These are phyloP conservation scores for Ilyonectria sp. DNA, from an alignment of 2,329 filamentous ascomycete species.

Conservation along the genomic window DNA sequence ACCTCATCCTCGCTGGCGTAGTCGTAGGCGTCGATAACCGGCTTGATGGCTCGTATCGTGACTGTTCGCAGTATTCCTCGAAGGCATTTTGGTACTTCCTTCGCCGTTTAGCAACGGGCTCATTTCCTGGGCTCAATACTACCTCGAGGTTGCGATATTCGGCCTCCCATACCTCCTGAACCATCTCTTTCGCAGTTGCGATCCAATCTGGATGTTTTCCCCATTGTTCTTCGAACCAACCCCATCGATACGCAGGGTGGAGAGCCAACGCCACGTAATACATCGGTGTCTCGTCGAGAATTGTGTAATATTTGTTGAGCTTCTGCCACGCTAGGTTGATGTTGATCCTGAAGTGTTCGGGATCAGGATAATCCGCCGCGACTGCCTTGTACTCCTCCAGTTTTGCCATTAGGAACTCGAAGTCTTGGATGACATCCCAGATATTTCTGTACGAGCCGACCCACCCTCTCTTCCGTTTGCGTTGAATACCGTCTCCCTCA, in stretches of 20 bases:
- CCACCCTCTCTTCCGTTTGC: conserved; percentile 27
- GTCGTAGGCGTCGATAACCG: background rate
- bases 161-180: conserved; percentile 8
- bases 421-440: conserved; percentile 14
- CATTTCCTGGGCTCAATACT: background rate
- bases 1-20: background rate
- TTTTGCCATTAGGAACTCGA: conserved; percentile 26
- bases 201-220: conserved; percentile 6
- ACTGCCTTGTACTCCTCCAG: conserved; percentile 19
- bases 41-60: no score
- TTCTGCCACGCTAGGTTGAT: conserved; percentile 12
- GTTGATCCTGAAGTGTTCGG: conserved; percentile 12
- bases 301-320: conserved; percentile 28
- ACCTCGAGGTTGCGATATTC: conserved; percentile 12
- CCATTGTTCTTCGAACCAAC: conserved; percentile 24
- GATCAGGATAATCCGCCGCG: conserved; percentile 6
- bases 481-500: conserved; percentile 24
- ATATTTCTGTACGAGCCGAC: conserved; percentile 22
- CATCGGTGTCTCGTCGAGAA: conserved; percentile 19
- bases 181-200: conserved; percentile 19
- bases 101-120: conserved; percentile 10
- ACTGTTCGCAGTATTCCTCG: background rate
- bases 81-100: conserved; percentile 7
- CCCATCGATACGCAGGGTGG: conserved; percentile 23
- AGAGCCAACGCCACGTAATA: conserved; percentile 25